A percentile compares a stretch with the other conserved stretches of the same genome.
Conservation (phyloP, 257 asterid genomes). For the Capsicum chinense region DNA sequence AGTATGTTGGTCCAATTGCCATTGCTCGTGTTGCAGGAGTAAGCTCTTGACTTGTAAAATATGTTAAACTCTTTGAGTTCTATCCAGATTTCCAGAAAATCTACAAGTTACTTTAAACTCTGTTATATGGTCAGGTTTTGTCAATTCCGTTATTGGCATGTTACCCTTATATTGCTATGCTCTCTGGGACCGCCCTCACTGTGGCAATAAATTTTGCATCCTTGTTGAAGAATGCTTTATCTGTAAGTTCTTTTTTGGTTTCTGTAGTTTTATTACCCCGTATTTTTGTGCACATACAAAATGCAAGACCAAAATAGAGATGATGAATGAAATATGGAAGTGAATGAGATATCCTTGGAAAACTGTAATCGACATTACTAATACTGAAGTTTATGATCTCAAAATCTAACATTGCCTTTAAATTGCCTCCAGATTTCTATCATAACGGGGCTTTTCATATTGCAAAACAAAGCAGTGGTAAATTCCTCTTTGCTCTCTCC, state of each 20-base stretch:
- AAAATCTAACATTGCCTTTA: slow-evolving; percentile 26
- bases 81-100: not conserved
- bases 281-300: not conserved
- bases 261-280: not conserved
- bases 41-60: slow-evolving; percentile 31
- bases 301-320: not conserved
- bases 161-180: slow-evolving; percentile 69
- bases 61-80: not conserved
- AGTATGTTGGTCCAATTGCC: slow-evolving; percentile 58
- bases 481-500: slow-evolving; percentile 27
- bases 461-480: slow-evolving; percentile 91
- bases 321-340: not conserved
- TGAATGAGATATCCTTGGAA: no score
- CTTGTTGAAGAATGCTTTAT: slow-evolving; percentile 62
- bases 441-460: slow-evolving; percentile 71
- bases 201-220: slow-evolving; percentile 69
- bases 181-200: slow-evolving; percentile 60
- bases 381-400: not conserved
- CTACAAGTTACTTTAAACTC: not conserved
- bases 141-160: slow-evolving; percentile 67
- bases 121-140: slow-evolving; percentile 47
- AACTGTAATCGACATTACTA: not conserved
- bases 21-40: slow-evolving; percentile 79
- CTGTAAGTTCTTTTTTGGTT: slow-evolving; percentile 52
- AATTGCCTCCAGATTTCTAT: slow-evolving; percentile 60